Evolutionary conservation across 345 rosid species (phyloP).

Genomic region (Balakata baccata): DNA sequence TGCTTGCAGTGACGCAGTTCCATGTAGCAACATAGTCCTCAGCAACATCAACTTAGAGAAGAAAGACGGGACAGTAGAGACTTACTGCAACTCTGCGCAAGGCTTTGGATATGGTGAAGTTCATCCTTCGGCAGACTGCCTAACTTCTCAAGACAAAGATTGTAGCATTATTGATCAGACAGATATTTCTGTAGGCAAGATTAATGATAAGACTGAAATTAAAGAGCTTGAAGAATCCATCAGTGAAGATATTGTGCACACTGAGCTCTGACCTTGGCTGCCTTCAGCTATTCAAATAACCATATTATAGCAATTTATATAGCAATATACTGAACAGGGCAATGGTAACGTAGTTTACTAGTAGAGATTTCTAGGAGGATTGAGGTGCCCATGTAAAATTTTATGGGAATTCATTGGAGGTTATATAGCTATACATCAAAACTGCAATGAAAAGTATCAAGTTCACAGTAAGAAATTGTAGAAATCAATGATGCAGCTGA

Average conservation of each 20-base stretch:
- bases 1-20: constrained; percentile 87
- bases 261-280: constrained; percentile 48
- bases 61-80: constrained; percentile 67
- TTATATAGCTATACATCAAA: not conserved
- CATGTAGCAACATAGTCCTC: constrained; percentile 76
- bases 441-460: not conserved
- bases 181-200: not conserved
- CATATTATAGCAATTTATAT: constrained; percentile 9
- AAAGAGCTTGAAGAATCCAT: constrained; percentile 18
- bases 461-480: not conserved
- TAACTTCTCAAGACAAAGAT: constrained; percentile 61
- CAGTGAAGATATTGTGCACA: constrained; percentile 40
- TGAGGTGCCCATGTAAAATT: not conserved
- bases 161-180: not conserved
- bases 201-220: constrained; percentile 3
- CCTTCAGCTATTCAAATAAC: not conserved
- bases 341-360: not conserved
- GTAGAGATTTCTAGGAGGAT: constrained; percentile 9
- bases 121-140: constrained; percentile 91
- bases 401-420: constrained; percentile 2
- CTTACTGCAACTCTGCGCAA: constrained; percentile 87
- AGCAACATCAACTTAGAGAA: constrained; percentile 73
- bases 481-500: constrained; percentile 7
- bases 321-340: constrained; percentile 11
- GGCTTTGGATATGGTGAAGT: constrained; percentile 76